These are phyloP conservation scores for Globisporangium nodosum DNA, from an alignment of 352 stramenopile genomes.

Conservation along the genomic window DNA sequence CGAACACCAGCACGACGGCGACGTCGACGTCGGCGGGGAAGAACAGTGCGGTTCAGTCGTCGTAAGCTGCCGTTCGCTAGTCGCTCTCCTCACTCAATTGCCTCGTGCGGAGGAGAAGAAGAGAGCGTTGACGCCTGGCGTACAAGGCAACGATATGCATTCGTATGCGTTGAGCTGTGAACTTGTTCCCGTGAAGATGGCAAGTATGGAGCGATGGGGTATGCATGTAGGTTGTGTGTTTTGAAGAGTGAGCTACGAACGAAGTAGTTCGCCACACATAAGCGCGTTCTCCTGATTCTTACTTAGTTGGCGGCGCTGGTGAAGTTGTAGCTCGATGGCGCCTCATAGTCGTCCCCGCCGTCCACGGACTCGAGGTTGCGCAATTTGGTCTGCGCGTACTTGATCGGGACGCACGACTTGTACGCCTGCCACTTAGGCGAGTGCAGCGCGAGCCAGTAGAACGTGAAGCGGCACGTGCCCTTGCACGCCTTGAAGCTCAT, in stretches of 20 bases:
- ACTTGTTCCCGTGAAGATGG: no score
- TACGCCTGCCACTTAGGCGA: slow-evolving; percentile 11
- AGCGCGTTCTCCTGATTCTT: neutral
- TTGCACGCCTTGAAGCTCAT: slow-evolving; percentile 44
- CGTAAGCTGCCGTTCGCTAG: no score
- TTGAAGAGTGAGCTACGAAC: neutral
- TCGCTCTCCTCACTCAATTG: no score
- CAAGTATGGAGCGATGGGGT: no score
- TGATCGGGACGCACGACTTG: slow-evolving; percentile 5
- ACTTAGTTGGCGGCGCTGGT: slow-evolving; percentile 52
- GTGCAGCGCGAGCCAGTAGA: slow-evolving; percentile 31
- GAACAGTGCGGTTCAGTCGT: no score
- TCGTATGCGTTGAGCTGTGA: no score
- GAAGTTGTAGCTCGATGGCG: slow-evolving; percentile 1
- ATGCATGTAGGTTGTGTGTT: no score
- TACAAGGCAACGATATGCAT: no score
- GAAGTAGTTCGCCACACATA: neutral
- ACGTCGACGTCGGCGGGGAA: no score
- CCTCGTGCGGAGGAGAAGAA: no score
- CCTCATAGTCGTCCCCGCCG: neutral
- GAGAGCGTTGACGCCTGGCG: no score
- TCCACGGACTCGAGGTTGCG: neutral
- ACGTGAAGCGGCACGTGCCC: slow-evolving; percentile 36
- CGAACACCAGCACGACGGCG: neutral
- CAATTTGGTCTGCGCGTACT: slow-evolving; percentile 53